Conservation (phyloP, 202 grass and related monocot species). For the Dendrocalamus latiflorus region DNA sequence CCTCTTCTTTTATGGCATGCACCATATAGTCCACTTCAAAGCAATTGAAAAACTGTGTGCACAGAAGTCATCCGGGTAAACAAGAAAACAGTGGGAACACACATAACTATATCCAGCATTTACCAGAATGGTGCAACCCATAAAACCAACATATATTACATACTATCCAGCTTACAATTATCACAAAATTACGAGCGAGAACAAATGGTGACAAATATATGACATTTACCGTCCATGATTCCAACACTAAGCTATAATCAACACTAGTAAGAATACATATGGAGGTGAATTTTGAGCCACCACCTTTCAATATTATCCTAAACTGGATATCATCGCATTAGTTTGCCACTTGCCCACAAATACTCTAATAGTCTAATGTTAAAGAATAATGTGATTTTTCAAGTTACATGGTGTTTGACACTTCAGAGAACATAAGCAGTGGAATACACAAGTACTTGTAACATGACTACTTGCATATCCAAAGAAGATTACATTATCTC, state of each 20-base stretch:
- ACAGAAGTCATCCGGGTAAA: slow-evolving; percentile 20
- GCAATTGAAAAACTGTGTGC: slow-evolving; percentile 7
- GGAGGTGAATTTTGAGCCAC: background rate
- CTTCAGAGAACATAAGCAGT: background rate
- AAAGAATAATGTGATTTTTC: background rate
- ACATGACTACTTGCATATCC: background rate
- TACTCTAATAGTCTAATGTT: background rate
- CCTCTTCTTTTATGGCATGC: slow-evolving; percentile 3
- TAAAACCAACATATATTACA: background rate
- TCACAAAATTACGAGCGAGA: background rate
- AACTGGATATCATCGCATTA: background rate
- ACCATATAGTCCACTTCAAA: slow-evolving; percentile 10
- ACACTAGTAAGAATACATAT: background rate
- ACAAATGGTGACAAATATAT: background rate
- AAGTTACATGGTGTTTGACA: slow-evolving; percentile 6
- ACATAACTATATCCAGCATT: background rate
- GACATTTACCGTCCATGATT: slow-evolving; percentile 6
- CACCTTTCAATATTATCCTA: background rate
- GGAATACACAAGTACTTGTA: background rate
- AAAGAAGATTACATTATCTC: slow-evolving; percentile 9
- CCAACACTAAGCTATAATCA: background rate
- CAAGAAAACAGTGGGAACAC: slow-evolving; percentile 9
- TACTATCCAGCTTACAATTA: background rate
- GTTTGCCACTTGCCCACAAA: background rate
- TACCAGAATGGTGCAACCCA: background rate